Percentiles rank a stretch among this genome's conserved stretches.
These are phyloP conservation scores for Blastomyces silverae DNA, from an alignment of 2,329 filamentous ascomycete genomes.

Conservation along the genomic window DNA sequence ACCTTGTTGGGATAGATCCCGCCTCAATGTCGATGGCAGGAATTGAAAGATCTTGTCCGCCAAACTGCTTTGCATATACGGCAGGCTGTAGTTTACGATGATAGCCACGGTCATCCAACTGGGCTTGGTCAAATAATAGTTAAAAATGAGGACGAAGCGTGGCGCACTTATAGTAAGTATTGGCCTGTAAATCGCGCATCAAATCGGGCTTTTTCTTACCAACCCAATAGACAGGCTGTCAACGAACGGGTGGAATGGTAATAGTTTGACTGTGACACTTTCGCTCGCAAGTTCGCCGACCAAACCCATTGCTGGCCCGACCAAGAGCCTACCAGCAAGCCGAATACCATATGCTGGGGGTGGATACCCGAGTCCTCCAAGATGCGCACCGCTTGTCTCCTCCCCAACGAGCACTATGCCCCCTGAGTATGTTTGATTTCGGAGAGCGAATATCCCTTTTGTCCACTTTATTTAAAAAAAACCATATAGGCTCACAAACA, in stretches of 20 bases:
- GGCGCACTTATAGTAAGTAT: conserved; percentile 38
- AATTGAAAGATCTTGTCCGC: conserved; percentile 41
- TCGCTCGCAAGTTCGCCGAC: conserved; percentile 38
- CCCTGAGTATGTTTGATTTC: conserved; percentile 31
- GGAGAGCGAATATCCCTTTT: not conserved
- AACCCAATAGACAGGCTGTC: conserved; percentile 35
- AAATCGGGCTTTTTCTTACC: not conserved
- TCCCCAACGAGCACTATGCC: conserved; percentile 33
- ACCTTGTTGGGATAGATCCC: conserved; percentile 32
- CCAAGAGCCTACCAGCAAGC: conserved; percentile 33
- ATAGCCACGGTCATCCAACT: conserved; percentile 38
- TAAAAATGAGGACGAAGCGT: conserved; percentile 42
- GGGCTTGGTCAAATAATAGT: conserved; percentile 42
- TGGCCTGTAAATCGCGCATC: not conserved
- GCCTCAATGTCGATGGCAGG: conserved; percentile 41
- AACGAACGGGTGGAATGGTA: conserved; percentile 40
- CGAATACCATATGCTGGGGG: conserved; percentile 26
- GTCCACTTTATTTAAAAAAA: conserved; percentile 5
- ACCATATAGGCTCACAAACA: conserved; percentile 14
- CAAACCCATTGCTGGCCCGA: conserved; percentile 39
- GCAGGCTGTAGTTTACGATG: conserved; percentile 42
- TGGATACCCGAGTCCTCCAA: conserved; percentile 31
- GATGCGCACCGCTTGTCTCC: conserved; percentile 26
- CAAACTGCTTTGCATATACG: conserved; percentile 41
- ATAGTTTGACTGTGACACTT: conserved; percentile 39